A percentile compares a stretch with the other conserved stretches of the same genome.
These are phyloP conservation scores for Pyrenophora seminiperda DNA, from an alignment of 2,329 filamentous ascomycete species.

Conservation along the genomic window DNA sequence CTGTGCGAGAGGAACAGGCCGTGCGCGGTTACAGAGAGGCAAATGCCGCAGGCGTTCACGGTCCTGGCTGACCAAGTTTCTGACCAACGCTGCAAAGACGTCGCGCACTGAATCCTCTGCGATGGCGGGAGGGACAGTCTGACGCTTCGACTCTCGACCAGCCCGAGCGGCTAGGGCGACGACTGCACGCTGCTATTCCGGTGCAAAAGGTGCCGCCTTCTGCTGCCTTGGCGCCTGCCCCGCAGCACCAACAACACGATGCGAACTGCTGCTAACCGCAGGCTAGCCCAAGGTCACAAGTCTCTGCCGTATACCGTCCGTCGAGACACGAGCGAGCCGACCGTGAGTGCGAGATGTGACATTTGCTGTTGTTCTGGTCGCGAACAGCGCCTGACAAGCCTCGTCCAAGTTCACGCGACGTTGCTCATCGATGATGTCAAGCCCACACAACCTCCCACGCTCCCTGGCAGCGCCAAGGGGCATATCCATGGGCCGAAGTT, in stretches of 20 bases:
- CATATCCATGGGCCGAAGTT: constrained; percentile 6
- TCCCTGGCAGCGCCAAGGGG: constrained; percentile 10
- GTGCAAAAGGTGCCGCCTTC: constrained; percentile 11
- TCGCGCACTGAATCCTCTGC: constrained; percentile 29
- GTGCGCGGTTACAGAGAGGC: constrained; percentile 35
- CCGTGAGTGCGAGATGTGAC: not conserved
- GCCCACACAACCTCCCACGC: constrained; percentile 3
- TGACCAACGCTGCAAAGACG: constrained; percentile 16
- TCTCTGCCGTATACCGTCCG: not conserved
- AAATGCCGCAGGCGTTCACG: constrained; percentile 25
- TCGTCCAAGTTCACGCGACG: constrained; percentile 6
- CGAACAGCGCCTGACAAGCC: constrained; percentile 19
- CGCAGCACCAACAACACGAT: constrained; percentile 16
- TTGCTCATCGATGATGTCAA: constrained; percentile 31
- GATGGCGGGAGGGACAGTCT: constrained; percentile 17
- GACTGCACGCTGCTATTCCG: constrained; percentile 9
- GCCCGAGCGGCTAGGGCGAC: constrained; percentile 7
- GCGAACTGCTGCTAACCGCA: constrained; percentile 10
- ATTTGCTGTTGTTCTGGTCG: not conserved
- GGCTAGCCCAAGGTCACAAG: not conserved
- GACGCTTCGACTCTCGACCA: not conserved
- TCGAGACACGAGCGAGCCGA: not conserved
- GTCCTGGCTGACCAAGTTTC: constrained; percentile 21
- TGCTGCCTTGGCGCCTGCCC: constrained; percentile 29
- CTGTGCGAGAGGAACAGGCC: constrained; percentile 33